These are phyloP conservation scores for Gossypium lobatum DNA, from an alignment of 441 rosid genomes.

Conservation along the genomic window DNA sequence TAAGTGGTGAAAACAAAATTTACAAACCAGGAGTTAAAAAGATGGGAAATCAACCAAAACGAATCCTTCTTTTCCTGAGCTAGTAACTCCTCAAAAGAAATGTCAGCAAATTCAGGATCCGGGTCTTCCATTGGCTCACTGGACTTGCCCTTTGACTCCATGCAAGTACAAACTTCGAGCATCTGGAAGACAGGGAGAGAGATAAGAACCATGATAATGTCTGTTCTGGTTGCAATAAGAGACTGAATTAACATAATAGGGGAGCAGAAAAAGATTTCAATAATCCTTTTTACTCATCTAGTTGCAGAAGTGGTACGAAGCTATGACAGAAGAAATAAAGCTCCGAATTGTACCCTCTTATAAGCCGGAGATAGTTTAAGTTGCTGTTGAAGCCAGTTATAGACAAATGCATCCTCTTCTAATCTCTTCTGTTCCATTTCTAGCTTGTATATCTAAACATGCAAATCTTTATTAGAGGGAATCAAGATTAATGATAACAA, in stretches of 20 bases:
- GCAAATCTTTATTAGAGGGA: slow-evolving; percentile 6
- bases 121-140: slow-evolving; percentile 30
- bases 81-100: slow-evolving; percentile 80
- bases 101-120: slow-evolving; percentile 53
- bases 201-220: not conserved
- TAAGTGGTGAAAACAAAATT: not conserved
- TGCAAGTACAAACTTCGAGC: slow-evolving; percentile 58
- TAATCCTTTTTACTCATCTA: not conserved
- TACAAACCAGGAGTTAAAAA: not conserved
- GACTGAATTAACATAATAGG: not conserved
- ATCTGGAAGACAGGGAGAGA: slow-evolving; percentile 36
- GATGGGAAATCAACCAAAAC: slow-evolving; percentile 57
- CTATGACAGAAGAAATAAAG: not conserved
- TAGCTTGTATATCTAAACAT: slow-evolving; percentile 60
- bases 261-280: not conserved
- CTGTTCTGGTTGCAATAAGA: not conserved
- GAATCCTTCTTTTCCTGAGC: slow-evolving; percentile 86
- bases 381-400: slow-evolving; percentile 88
- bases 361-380: slow-evolving; percentile 85
- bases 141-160: slow-evolving; percentile 53
- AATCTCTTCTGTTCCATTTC: slow-evolving; percentile 80
- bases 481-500: not conserved
- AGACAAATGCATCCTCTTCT: slow-evolving; percentile 77
- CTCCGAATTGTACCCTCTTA: slow-evolving; percentile 46
- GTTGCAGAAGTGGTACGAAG: not conserved